A percentile compares a stretch with the other conserved stretches of the same genome.
Conservation (phyloP, 106 monocot genomes). For the Dendrobium chrysotoxum region DNA sequence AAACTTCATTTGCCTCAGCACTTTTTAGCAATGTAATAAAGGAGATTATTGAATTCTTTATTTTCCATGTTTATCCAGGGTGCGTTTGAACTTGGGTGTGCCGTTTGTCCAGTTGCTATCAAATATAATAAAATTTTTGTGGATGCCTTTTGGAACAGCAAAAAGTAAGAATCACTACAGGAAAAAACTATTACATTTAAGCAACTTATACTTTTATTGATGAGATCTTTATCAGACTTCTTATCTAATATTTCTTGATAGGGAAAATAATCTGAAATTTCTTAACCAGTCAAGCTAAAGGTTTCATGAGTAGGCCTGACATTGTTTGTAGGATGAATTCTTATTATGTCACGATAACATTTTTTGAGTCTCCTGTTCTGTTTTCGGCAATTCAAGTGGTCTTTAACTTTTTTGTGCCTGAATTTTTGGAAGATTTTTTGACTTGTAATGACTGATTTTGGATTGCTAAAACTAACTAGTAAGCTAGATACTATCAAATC, state of each 20-base stretch:
- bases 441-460: background rate
- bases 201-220: background rate
- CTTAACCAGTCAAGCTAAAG: background rate
- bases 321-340: background rate
- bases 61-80: conserved; percentile 38
- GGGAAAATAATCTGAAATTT: background rate
- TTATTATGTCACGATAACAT: too few species aligned
- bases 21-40: background rate
- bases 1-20: too few species aligned
- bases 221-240: too few species aligned
- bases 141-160: conserved; percentile 99
- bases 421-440: background rate
- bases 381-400: background rate
- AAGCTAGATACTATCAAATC: background rate
- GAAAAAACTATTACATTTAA: background rate
- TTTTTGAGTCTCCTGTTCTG: background rate
- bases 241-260: background rate
- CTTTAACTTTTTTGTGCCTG: background rate
- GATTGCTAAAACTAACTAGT: background rate
- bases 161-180: conserved; percentile 1
- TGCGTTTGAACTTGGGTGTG: conserved; percentile 96
- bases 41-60: background rate
- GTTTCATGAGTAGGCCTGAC: background rate
- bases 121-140: conserved; percentile 99
- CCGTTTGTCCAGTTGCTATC: conserved; percentile 95